These are phyloP conservation scores for Albophoma yamanashiensis DNA, from an alignment of 2,329 filamentous ascomycete genomes.

Conservation along the genomic window DNA sequence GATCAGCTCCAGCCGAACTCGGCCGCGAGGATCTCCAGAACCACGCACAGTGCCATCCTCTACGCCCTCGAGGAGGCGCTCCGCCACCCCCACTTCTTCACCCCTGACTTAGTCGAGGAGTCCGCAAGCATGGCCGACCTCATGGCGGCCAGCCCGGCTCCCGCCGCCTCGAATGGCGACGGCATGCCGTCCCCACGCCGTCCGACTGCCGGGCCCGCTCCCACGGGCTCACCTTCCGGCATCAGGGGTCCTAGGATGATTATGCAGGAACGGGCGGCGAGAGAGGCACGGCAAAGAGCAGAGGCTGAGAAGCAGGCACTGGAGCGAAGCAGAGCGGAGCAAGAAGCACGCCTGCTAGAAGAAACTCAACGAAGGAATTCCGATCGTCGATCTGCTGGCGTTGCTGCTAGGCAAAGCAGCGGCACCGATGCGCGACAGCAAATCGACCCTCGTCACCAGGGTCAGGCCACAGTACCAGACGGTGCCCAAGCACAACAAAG, in stretches of 20 bases:
- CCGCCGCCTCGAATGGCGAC: conserved; percentile 45
- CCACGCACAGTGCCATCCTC: conserved; percentile 82
- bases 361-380: conserved; percentile 45
- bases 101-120: conserved; percentile 75
- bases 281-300: conserved; percentile 61
- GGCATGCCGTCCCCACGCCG: conserved; percentile 31
- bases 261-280: conserved; percentile 74
- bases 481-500: conserved; percentile 9
- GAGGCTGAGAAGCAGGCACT: conserved; percentile 47
- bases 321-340: conserved; percentile 47
- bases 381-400: conserved; percentile 49
- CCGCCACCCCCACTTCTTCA: conserved; percentile 72
- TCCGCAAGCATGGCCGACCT: conserved; percentile 89
- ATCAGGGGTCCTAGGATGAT: conserved; percentile 83
- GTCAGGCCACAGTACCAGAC: conserved; percentile 15
- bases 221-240: conserved; percentile 47
- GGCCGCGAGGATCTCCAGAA: conserved; percentile 60
- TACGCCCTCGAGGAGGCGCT: conserved; percentile 88
- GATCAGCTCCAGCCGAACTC: conserved; percentile 31
- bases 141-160: conserved; percentile 42
- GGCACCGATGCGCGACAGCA: conserved; percentile 19
- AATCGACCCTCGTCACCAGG: conserved; percentile 21
- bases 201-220: conserved; percentile 36
- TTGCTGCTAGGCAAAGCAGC: conserved; percentile 26
- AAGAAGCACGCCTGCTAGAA: conserved; percentile 43